These are phyloP conservation scores for Pythium sukuiense DNA, from an alignment of 352 stramenopile genomes.

Conservation along the genomic window DNA sequence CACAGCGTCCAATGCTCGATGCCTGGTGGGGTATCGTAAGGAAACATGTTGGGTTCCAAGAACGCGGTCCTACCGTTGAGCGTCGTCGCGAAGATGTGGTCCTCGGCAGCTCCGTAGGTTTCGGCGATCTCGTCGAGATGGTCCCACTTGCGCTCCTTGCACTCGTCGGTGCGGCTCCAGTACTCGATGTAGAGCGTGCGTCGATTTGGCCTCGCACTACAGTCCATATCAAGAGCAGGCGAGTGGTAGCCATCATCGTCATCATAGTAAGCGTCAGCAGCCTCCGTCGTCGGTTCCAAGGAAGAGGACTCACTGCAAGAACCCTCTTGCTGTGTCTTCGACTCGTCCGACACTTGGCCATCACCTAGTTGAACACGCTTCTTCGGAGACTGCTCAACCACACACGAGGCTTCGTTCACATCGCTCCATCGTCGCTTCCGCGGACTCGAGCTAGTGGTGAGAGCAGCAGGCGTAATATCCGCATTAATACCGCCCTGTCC, in stretches of 20 bases:
- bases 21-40: conserved; percentile 84
- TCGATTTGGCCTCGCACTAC: conserved; percentile 48
- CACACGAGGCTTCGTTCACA: conserved; percentile 24
- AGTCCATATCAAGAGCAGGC: conserved; percentile 61
- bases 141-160: conserved; percentile 89
- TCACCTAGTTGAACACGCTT: conserved; percentile 29
- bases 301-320: conserved; percentile 20
- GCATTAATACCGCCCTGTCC: conserved; percentile 71
- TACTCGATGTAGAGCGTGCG: conserved; percentile 88
- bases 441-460: conserved; percentile 53
- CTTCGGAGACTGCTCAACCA: not conserved
- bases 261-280: conserved; percentile 36
- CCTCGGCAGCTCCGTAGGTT: conserved; percentile 73
- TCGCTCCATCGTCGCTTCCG: conserved; percentile 63
- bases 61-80: conserved; percentile 79
- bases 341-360: conserved; percentile 11
- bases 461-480: conserved; percentile 53
- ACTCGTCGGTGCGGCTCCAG: conserved; percentile 86
- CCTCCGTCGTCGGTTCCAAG: conserved; percentile 8
- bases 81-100: conserved; percentile 83
- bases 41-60: conserved; percentile 90
- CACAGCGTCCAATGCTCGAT: conserved; percentile 90
- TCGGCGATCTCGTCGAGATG: conserved; percentile 81
- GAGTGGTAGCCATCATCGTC: conserved; percentile 43
- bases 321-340: conserved; percentile 19